Base-by-base conservation (phyloP, 352 stramenopile species). In the Globisporangium recalcitrans region DNA sequence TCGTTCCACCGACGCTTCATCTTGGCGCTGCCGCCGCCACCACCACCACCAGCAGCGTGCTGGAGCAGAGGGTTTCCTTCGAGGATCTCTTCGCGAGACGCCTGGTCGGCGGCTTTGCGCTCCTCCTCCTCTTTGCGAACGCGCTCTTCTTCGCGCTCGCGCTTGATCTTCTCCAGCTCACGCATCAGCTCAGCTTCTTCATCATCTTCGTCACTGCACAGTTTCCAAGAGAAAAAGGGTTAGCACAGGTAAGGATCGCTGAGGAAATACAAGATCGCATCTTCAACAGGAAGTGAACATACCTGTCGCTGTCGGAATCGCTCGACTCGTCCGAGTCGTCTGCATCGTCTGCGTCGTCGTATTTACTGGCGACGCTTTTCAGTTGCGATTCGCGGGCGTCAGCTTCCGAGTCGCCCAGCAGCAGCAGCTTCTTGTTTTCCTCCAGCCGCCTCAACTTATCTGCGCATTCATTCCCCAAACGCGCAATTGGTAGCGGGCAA, bases 1-100 rank as follows among this genome's bases (percentile, higher is more conserved):
- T 99, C 97, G 81, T 99, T 99, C 98, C 98, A 99, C 58, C 92
- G 92, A 40, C 96, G 82, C 72, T 98, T 98, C 75, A 98, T 86
- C 64, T 82, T 85, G 51, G 80, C 70, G 51, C 73, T 79, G 52
- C 75, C 61, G 48, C 48, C 36, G 48, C 53, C n/a, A 21, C 21
- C 42, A 57, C 40, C 60, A 77, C 68, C 26, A 64, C 62, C 29
- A 7, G 7, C 19, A 14, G 14, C 27, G 16, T 59, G 44, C 59
- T 89, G 80, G 19, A 77, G 88, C n/a, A 99, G 73, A 14, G 95
- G 94, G 73, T 99, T 99, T 38, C 95, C 93, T 52, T 95, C 78
- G 5, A 99, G 71, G 21, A 97, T 94, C 69, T 98, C 92, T 64
- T 98, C 93, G 36, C 93, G 80, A 54, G 88, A 83, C 49, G 86